phyloP scores from a whole-genome alignment of 129 eudicot species.

The Pulicaria dysenterica region DNA sequence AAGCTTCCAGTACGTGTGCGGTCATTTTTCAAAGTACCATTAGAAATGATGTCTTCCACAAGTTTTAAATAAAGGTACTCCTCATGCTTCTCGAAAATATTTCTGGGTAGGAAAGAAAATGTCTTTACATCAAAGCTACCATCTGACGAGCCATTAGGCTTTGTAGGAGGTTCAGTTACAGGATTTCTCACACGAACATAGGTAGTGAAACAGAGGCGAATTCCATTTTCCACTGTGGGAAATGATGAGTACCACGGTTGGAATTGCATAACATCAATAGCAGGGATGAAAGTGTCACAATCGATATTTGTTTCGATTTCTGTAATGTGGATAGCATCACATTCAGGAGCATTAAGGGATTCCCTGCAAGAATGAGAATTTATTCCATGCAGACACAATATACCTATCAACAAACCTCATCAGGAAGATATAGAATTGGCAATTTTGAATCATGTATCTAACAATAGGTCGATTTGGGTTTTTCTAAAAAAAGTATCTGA shows the following conservation, averaged over 20 bases:
- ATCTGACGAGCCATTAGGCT: constrained; percentile 31
- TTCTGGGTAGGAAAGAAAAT: constrained; percentile 62
- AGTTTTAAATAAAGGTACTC: constrained; percentile 67
- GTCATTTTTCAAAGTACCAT: constrained; percentile 72
- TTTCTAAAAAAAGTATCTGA: too few relatives aligned
- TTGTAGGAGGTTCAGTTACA: constrained; percentile 28
- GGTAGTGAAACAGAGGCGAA: constrained; percentile 65
- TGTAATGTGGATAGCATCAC: constrained; percentile 90
- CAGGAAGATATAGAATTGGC: too few relatives aligned
- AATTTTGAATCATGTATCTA: too few relatives aligned
- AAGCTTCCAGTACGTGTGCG: constrained; percentile 80
- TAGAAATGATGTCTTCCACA: constrained; percentile 68
- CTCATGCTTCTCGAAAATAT: constrained; percentile 71
- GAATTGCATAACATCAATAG: constrained; percentile 59
- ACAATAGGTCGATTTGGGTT: too few relatives aligned
- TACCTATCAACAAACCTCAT: too few relatives aligned
- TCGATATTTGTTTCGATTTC: constrained; percentile 62
- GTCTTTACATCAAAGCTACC: constrained; percentile 39
- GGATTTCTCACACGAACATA: constrained; percentile 66
- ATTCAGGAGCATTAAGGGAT: constrained; percentile 63
- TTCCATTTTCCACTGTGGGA: constrained; percentile 60
- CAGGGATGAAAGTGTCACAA: constrained; percentile 91
- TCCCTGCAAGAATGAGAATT: constrained; percentile 56
- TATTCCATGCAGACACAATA: too few relatives aligned
- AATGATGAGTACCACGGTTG: constrained; percentile 88